Conservation (phyloP, 495 filamentous ascomycete genomes). For the Penicillium psychrofluorescens region DNA sequence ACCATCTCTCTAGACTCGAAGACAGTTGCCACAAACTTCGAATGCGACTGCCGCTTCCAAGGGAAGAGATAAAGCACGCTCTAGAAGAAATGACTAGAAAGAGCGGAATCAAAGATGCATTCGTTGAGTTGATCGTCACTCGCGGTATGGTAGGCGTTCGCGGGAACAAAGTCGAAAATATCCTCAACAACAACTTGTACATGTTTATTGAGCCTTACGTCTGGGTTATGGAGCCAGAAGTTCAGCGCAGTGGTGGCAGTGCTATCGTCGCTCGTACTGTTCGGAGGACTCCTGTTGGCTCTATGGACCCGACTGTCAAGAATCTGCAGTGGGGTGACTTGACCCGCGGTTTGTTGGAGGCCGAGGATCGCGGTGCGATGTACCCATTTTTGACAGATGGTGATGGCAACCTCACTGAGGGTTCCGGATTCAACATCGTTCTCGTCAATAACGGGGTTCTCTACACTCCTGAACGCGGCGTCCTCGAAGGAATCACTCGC, state of each 20-base stretch:
- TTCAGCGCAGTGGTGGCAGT: slow-evolving; percentile 23
- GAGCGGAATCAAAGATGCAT: slow-evolving; percentile 32
- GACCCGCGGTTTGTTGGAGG: slow-evolving; percentile 26
- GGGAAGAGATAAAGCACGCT: slow-evolving; percentile 21
- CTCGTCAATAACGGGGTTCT: slow-evolving; percentile 23
- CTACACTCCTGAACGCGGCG: slow-evolving; percentile 25
- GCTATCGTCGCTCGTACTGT: slow-evolving; percentile 34
- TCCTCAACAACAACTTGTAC: slow-evolving; percentile 25
- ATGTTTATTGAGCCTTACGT: slow-evolving; percentile 30
- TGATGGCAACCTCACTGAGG: slow-evolving; percentile 25
- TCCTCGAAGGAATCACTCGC: slow-evolving; percentile 26
- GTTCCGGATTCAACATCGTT: slow-evolving; percentile 25
- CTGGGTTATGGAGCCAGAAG: slow-evolving; percentile 33
- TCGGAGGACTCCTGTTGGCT: slow-evolving; percentile 22
- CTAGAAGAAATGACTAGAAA: slow-evolving; percentile 27
- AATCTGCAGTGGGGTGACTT: slow-evolving; percentile 38
- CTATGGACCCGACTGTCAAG: slow-evolving; percentile 34
- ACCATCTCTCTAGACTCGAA: slow-evolving; percentile 27
- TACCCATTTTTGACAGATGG: slow-evolving; percentile 34
- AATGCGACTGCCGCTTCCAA: slow-evolving; percentile 22
- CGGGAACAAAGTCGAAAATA: slow-evolving; percentile 17
- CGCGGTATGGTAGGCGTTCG: slow-evolving; percentile 21
- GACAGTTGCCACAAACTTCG: slow-evolving; percentile 29
- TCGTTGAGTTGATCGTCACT: slow-evolving; percentile 34
- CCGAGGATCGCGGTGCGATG: slow-evolving; percentile 15